Conservation (phyloP, 73 alveolate species). For the Paramecium sonneborni region DNA sequence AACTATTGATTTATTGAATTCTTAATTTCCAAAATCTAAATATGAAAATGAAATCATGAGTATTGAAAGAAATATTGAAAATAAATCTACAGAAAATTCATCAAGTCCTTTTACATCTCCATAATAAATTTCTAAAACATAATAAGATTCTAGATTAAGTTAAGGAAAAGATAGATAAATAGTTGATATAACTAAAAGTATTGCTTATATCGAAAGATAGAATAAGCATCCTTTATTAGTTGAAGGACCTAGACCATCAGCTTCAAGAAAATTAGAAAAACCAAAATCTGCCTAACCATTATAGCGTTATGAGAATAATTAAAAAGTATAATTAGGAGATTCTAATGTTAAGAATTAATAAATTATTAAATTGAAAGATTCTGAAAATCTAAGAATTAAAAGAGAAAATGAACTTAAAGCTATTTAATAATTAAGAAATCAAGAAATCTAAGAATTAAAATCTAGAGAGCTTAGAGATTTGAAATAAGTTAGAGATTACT, state of each 20-base stretch:
- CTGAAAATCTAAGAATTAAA: neutral
- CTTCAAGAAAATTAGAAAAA: neutral
- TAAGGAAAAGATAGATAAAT: neutral
- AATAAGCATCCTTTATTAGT: neutral
- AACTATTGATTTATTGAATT: neutral
- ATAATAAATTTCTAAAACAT: neutral
- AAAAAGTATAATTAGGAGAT: neutral
- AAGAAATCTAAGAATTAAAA: neutral
- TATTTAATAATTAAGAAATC: neutral
- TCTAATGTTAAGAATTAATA: neutral
- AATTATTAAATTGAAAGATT: neutral
- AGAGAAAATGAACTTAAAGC: neutral
- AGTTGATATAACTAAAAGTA: neutral
- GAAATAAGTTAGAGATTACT: neutral
- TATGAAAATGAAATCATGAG: neutral
- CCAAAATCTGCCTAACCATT: neutral
- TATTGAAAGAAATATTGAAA: neutral
- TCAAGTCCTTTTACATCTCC: constrained; percentile 26
- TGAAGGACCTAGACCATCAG: neutral
- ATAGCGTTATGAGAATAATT: neutral
- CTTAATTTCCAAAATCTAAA: constrained; percentile 28
- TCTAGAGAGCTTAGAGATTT: neutral
- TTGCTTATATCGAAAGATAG: neutral
- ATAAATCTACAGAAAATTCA: constrained; percentile 19
- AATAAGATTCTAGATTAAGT: neutral